Conservation (phyloP, 495 filamentous ascomycete species). For the Aspergillus ellipticus region DNA sequence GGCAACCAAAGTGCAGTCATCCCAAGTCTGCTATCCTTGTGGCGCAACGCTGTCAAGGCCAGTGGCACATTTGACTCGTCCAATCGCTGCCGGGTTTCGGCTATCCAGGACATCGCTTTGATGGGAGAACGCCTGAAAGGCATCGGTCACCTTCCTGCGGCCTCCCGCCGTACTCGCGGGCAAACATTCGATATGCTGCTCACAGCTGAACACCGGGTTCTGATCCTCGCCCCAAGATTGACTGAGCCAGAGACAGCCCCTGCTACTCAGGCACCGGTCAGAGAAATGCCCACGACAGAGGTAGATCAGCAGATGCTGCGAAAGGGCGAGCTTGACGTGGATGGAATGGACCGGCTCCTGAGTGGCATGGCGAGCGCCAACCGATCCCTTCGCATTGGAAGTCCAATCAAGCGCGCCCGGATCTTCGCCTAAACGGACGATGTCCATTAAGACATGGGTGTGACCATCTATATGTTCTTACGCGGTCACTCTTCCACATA, state of each 20-base stretch:
- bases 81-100: constrained; percentile 41
- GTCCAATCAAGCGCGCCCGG: constrained; percentile 40
- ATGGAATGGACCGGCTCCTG: constrained; percentile 50
- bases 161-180: constrained; percentile 27
- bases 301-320: constrained; percentile 43
- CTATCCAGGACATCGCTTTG: constrained; percentile 50
- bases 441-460: no score
- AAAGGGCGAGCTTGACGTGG: constrained; percentile 47
- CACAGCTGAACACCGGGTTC: constrained; percentile 59
- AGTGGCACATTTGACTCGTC: constrained; percentile 53
- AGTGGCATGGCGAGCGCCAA: constrained; percentile 40
- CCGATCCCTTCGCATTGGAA: constrained; percentile 32
- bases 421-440: constrained; percentile 31
- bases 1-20: constrained; percentile 60
- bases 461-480: no score
- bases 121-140: constrained; percentile 64
- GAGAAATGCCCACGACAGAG: constrained; percentile 22
- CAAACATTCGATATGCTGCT: constrained; percentile 58
- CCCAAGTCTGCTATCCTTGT: constrained; percentile 62
- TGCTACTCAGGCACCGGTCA: constrained; percentile 9
- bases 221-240: constrained; percentile 50
- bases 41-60: constrained; percentile 59
- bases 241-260: constrained; percentile 24
- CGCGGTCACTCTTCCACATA: no score
- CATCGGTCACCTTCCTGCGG: constrained; percentile 50